These are phyloP conservation scores for Angomonas desouzai DNA, from an alignment of 208 protist genomes.

Conservation along the genomic window DNA sequence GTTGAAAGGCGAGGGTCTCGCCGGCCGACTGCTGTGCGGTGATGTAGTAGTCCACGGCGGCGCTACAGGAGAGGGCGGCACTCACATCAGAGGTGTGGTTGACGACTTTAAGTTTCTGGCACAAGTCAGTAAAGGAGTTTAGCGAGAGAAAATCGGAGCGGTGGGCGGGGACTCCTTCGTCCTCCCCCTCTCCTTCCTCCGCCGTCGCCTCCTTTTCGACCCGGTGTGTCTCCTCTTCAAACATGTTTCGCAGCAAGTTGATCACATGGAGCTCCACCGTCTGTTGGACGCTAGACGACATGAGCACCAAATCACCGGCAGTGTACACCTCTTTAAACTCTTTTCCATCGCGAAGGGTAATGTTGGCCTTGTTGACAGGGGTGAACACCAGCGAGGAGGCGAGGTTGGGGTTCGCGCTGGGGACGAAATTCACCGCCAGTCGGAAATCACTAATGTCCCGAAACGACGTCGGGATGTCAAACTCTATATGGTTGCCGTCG, in stretches of 20 bases:
- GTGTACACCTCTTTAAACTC: slow-evolving; percentile 21
- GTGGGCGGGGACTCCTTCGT: neutral
- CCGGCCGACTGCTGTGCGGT: neutral
- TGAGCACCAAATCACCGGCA: slow-evolving; percentile 17
- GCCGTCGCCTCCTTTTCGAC: slow-evolving; percentile 1
- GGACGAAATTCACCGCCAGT: slow-evolving; percentile 20
- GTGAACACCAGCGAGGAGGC: slow-evolving; percentile 25
- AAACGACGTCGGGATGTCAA: slow-evolving; percentile 2
- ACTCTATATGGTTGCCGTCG: slow-evolving; percentile 6
- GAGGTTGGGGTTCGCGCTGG: neutral
- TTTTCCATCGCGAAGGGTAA: slow-evolving; percentile 27
- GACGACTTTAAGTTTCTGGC: slow-evolving; percentile 1
- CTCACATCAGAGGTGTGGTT: neutral
- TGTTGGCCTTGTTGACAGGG: slow-evolving; percentile 21
- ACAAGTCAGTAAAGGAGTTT: slow-evolving; percentile 4
- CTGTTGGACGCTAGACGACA: slow-evolving; percentile 25
- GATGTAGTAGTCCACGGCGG: slow-evolving; percentile 7
- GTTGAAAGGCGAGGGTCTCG: neutral
- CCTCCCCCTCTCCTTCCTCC: slow-evolving; percentile 4
- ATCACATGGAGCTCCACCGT: slow-evolving; percentile 19
- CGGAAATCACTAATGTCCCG: slow-evolving; percentile 6
- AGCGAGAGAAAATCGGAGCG: neutral
- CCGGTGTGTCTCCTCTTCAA: slow-evolving; percentile 10
- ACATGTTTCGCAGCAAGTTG: slow-evolving; percentile 17
- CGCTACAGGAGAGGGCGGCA: neutral